A percentile compares a stretch with the other conserved stretches of the same genome.
Evolutionary conservation across 1,139 yeast genomes (phyloP).

Genomic region (Scheffersomyces segobiensis): DNA sequence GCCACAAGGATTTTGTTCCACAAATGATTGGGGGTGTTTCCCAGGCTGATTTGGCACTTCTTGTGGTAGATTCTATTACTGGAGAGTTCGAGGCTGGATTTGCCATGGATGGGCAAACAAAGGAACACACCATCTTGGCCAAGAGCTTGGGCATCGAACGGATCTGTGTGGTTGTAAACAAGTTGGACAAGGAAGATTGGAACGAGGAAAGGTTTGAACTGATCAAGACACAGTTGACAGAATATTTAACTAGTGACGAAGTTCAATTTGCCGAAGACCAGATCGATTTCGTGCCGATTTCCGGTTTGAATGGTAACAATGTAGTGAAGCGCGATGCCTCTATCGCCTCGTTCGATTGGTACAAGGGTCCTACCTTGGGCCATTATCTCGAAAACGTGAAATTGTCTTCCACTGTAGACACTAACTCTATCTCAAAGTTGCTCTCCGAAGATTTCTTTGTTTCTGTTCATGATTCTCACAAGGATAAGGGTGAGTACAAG

Average conservation of each 20-base stretch:
- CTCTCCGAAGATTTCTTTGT: slow-evolving; percentile 44
- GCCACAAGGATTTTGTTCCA: slow-evolving; percentile 52
- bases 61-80: slow-evolving; percentile 74
- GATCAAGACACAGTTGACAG: slow-evolving; percentile 57
- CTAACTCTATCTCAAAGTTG: slow-evolving; percentile 16
- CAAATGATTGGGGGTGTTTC: slow-evolving; percentile 56
- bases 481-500: slow-evolving; percentile 34
- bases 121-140: slow-evolving; percentile 87
- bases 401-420: slow-evolving; percentile 1
- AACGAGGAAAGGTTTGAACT: slow-evolving; percentile 60
- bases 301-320: slow-evolving; percentile 84
- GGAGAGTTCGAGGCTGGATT: slow-evolving; percentile 93
- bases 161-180: slow-evolving; percentile 80
- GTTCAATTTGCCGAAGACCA: slow-evolving; percentile 59
- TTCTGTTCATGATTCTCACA: slow-evolving; percentile 50
- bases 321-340: slow-evolving; percentile 51
- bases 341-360: slow-evolving; percentile 52
- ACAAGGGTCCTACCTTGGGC: slow-evolving; percentile 64
- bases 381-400: slow-evolving; percentile 48
- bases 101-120: slow-evolving; percentile 85
- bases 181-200: slow-evolving; percentile 82
- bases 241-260: slow-evolving; percentile 54
- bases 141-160: slow-evolving; percentile 78
- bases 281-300: slow-evolving; percentile 73
- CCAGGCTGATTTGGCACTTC: slow-evolving; percentile 67